Evolutionary conservation across 139 green algal species (phyloP).

Genomic region (Nannochloris sp.): DNA sequence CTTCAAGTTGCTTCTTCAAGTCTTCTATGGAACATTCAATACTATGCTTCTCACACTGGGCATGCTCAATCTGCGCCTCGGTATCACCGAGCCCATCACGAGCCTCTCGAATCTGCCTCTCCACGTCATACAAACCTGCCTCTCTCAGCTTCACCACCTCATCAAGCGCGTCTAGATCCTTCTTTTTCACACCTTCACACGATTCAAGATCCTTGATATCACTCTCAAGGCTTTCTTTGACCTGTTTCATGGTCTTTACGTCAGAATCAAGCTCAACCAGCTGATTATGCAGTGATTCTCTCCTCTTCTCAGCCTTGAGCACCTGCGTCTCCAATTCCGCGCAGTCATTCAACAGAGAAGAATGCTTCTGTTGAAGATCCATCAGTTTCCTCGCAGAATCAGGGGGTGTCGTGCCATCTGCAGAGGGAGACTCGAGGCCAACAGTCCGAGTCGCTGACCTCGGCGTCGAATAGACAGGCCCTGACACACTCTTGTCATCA

Average conservation of each 20-base stretch:
- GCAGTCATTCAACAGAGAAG: neutral
- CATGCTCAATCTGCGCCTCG: too few species aligned
- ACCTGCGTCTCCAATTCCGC: neutral
- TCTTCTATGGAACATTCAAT: too few species aligned
- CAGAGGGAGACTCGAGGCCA: too few species aligned
- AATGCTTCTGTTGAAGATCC: constrained; percentile 1
- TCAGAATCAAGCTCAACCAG: too few species aligned
- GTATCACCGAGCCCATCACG: neutral
- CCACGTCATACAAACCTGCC: neutral
- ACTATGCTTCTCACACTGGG: too few species aligned
- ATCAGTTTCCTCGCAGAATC: neutral
- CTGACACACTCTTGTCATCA: neutral
- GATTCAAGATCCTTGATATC: neutral
- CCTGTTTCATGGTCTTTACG: too few species aligned
- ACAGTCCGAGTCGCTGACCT: too few species aligned
- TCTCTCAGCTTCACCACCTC: neutral
- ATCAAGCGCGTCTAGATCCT: neutral
- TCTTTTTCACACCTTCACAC: neutral
- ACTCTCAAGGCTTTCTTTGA: neutral
- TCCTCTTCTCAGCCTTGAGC: constrained; percentile 1
- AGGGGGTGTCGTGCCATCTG: too few species aligned
- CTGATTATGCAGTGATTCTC: too few species aligned
- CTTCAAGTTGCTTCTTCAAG: neutral
- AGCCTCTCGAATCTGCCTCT: neutral
- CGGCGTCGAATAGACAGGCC: too few species aligned